These are phyloP conservation scores for Suillus luteus DNA, from an alignment of 768 basidiomycete genomes.

Conservation along the genomic window DNA sequence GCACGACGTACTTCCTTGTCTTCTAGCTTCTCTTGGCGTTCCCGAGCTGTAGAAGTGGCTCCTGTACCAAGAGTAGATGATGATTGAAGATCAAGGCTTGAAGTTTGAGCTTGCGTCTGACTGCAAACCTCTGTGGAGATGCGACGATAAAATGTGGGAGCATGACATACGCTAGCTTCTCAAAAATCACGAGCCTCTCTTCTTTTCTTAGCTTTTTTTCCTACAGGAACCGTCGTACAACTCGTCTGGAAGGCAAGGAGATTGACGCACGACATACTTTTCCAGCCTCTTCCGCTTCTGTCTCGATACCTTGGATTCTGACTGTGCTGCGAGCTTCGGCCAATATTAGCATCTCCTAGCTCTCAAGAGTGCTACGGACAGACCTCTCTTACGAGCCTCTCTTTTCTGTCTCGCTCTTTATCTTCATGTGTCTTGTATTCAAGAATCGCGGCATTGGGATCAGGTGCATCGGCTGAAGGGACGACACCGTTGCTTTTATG, in stretches of 20 bases:
- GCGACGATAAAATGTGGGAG: slow-evolving; percentile 10
- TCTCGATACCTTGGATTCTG: slow-evolving; percentile 70
- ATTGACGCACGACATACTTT: slow-evolving; percentile 77
- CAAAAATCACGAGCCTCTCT: slow-evolving; percentile 72
- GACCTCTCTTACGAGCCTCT: slow-evolving; percentile 65
- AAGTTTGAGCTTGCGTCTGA: slow-evolving; percentile 72
- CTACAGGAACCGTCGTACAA: slow-evolving; percentile 38
- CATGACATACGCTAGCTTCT: slow-evolving; percentile 74
- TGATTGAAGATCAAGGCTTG: slow-evolving; percentile 65
- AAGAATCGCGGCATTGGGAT: slow-evolving; percentile 62
- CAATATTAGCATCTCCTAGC: slow-evolving; percentile 2
- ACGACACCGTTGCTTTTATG: slow-evolving; percentile 29
- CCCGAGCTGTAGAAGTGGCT: slow-evolving; percentile 58
- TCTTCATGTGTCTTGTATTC: slow-evolving; percentile 60
- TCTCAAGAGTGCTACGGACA: slow-evolving; percentile 17
- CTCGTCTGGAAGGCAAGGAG: background rate
- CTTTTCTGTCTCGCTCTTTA: slow-evolving; percentile 60
- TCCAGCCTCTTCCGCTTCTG: slow-evolving; percentile 91
- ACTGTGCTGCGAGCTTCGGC: slow-evolving; percentile 41
- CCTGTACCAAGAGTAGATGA: slow-evolving; percentile 86
- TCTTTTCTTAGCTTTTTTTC: slow-evolving; percentile 94
- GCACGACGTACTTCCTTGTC: slow-evolving; percentile 58
- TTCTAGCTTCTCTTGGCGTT: slow-evolving; percentile 58
- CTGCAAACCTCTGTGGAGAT: slow-evolving; percentile 45
- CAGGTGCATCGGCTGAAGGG: slow-evolving; percentile 32